Evolutionary conservation across 306 rosid genomes (phyloP).

Genomic region (Citrullus amarus): DNA sequence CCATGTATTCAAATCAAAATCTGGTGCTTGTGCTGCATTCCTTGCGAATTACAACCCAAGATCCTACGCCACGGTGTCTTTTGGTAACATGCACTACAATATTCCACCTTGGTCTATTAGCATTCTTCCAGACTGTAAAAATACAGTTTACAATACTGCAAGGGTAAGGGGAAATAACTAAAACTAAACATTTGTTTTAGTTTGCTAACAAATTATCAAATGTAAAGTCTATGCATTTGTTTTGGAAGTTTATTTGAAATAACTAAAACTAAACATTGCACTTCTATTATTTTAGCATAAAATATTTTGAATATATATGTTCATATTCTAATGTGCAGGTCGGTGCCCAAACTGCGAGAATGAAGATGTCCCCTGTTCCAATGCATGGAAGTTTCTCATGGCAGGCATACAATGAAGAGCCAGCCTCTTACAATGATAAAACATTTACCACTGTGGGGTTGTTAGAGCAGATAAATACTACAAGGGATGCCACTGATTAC

Average conservation of each 20-base stretch:
- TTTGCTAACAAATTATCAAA: background rate
- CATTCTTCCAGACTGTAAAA: constrained; percentile 92
- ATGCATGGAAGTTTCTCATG: constrained; percentile 78
- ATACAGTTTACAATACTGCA: constrained; percentile 90
- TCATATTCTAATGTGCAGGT: constrained; percentile 31
- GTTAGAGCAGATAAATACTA: constrained; percentile 87
- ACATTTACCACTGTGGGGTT: constrained; percentile 63
- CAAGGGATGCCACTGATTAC: constrained; percentile 84
- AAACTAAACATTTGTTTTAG: too few species aligned
- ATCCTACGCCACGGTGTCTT: constrained; percentile 59
- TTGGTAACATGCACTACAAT: constrained; percentile 74
- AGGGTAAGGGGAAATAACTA: constrained; percentile 49
- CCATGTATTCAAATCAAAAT: constrained; percentile 67
- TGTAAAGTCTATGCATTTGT: background rate
- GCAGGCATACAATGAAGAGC: constrained; percentile 73
- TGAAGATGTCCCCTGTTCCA: constrained; percentile 91
- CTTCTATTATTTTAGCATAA: background rate
- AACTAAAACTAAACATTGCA: background rate
- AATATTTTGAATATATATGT: background rate
- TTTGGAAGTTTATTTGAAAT: background rate
- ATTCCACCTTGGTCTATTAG: constrained; percentile 98
- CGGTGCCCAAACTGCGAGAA: constrained; percentile 65
- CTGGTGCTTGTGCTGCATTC: constrained; percentile 93
- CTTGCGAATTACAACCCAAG: constrained; percentile 68
- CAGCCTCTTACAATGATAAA: constrained; percentile 52